Evolutionary conservation across 2,329 filamentous ascomycete species (phyloP), one percentile per base, ranked within the genome.

Genomic region (Penicillium sp.): DNA sequence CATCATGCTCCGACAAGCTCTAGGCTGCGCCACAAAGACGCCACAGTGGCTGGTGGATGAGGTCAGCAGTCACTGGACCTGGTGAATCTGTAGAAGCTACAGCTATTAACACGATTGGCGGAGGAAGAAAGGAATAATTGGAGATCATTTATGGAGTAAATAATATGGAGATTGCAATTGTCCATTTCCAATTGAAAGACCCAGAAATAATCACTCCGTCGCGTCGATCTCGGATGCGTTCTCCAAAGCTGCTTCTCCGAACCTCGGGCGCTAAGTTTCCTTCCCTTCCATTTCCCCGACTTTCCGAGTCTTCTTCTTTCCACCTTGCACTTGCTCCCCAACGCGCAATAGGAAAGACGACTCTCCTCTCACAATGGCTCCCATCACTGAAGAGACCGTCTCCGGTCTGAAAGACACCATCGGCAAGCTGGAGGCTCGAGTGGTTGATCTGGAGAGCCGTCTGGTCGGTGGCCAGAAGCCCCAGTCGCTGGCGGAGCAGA

Each of bases 391-490:
- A 62, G 80, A 88, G 65, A 66, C 69, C 49, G 79, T 94, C 62
- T 80, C 88, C 67, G 77, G 82, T 69, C 79, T 96, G 60, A 88
- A 89, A 72, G 79, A 82, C 71, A 79, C 88, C 60, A 82, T 96
- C 65, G 74, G 79, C 64, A 79, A 79, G 70, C 82, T 98, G 56
- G 88, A 96, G 71, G 73, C 79, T 62, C 84, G 90, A 60, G 84
- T 98, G 58, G 81, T 84, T 68, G 77, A 85, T 61, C 79, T 98
- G 52, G 92, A 98, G 69, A 68, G 76, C 60, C 80, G 80, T 62
- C 73, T 92, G 43, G 61, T 67, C 53, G 62, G 63, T 55, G 70
- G 73, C 44, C 74, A 76, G 53, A 62, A 64, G 50, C 52, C 71
- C 44, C 72, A 70, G 57, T 74, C 74, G 46, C 23, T 67, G 44